A percentile compares a stretch with the other conserved stretches of the same genome.
Evolutionary conservation across 2,329 filamentous ascomycete species (phyloP).

Genomic region (Penicillium aurantiogriseum): DNA sequence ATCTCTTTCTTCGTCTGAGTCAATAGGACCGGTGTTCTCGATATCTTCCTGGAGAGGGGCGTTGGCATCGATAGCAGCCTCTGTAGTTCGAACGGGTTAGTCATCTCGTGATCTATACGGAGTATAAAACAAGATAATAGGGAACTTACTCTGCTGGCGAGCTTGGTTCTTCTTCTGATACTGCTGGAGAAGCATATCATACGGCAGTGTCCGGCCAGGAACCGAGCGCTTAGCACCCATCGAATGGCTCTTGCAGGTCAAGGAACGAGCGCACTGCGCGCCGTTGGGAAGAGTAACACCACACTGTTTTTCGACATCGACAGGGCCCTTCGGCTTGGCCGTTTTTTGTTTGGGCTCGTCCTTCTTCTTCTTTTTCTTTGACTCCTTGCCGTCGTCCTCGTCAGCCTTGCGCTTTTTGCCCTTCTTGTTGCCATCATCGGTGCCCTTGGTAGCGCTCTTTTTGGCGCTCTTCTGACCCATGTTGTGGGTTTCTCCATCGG

Average conservation of each 20-base stretch:
- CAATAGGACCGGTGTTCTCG: constrained; percentile 76
- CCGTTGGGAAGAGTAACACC: constrained; percentile 84
- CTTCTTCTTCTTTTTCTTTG: constrained; percentile 92
- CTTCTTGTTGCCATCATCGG: constrained; percentile 57
- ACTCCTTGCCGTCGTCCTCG: constrained; percentile 68
- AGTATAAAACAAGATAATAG: not conserved
- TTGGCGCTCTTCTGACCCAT: constrained; percentile 63
- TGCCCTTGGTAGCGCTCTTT: constrained; percentile 54
- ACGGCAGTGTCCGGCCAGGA: constrained; percentile 79
- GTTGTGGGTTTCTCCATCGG: constrained; percentile 45
- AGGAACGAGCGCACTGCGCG: constrained; percentile 78
- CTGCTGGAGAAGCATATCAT: constrained; percentile 84
- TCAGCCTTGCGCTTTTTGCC: constrained; percentile 79
- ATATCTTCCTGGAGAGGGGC: constrained; percentile 84
- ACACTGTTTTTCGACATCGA: constrained; percentile 92
- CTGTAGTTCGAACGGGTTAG: constrained; percentile 48
- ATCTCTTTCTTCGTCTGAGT: constrained; percentile 92
- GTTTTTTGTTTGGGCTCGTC: constrained; percentile 82
- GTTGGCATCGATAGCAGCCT: constrained; percentile 91
- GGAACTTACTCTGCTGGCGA: constrained; percentile 82
- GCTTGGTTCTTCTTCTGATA: constrained; percentile 99
- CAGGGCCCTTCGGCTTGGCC: constrained; percentile 84
- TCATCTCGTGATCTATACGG: constrained; percentile 21
- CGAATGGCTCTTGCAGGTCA: constrained; percentile 92
- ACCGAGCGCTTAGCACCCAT: constrained; percentile 93